These are phyloP conservation scores for Bruguiera sexangula DNA, from an alignment of 345 rosid species.

Conservation along the genomic window DNA sequence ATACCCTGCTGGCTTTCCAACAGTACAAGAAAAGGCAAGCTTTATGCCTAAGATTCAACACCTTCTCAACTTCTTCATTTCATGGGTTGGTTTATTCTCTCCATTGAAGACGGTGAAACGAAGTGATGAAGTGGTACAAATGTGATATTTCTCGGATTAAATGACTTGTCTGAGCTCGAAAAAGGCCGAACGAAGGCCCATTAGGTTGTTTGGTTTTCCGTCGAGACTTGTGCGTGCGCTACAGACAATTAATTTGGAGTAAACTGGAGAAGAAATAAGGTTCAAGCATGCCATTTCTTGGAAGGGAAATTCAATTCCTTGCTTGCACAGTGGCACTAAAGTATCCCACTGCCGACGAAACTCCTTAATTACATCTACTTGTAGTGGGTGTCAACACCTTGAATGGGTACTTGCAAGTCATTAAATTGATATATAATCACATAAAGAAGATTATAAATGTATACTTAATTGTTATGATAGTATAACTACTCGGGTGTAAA, in stretches of 20 bases:
- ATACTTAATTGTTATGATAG: too few relatives aligned
- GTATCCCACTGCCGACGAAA: not conserved
- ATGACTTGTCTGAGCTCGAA: too few relatives aligned
- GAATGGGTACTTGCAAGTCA: too few relatives aligned
- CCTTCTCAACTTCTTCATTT: constrained; percentile 13
- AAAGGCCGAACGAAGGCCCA: not conserved
- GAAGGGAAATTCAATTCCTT: constrained; percentile 15
- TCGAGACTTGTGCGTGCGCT: constrained; percentile 14
- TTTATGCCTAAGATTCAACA: constrained; percentile 17
- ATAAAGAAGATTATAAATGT: too few relatives aligned
- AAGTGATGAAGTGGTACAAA: not conserved
- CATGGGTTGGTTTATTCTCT: constrained; percentile 19
- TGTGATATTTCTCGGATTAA: not conserved
- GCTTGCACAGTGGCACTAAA: constrained; percentile 7
- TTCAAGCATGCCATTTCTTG: constrained; percentile 10
- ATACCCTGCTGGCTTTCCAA: not conserved
- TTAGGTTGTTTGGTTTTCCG: not conserved
- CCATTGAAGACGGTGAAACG: constrained; percentile 7
- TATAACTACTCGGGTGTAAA: too few relatives aligned
- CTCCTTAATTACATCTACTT: too few relatives aligned
- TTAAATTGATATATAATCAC: too few relatives aligned
- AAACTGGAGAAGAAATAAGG: not conserved
- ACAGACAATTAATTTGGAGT: constrained; percentile 13
- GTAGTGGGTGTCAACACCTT: too few relatives aligned
- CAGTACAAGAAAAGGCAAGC: not conserved